Evolutionary conservation across 2,329 filamentous ascomycete species (phyloP), one percentile per base, ranked within the genome.

Genomic region (Sclerotinia subarctica): DNA sequence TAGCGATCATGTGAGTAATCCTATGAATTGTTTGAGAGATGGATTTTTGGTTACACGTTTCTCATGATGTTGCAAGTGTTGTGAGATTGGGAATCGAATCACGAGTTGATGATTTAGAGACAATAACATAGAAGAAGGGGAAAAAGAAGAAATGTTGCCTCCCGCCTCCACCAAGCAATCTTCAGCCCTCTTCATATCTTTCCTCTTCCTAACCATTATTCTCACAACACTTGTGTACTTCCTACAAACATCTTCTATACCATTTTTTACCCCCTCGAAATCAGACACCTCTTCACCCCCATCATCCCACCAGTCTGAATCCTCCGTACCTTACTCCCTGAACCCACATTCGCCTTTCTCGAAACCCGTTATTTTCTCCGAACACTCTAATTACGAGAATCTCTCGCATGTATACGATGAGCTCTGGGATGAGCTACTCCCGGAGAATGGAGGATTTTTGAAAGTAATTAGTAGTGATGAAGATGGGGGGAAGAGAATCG

Each of bases 331-430:
- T 5, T 6, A 24, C 21, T 44, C 46, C 35, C 58, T 29, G 15
- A 63, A 63, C 5, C 8, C 47, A 3, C 13, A 10, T 5, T 32
- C 59, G 5, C 21, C 46, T 3, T 13, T 6, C 6, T 44, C 17
- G 8, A 46, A 19, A 6, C 32, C n/a, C 1, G 19, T 56, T 2
- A 5, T 54, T 0, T 68, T 68, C 1, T 38, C 58, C n/a, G 66
- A 68, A n/a, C 66, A 68, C 11, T 15, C 15, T 3, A 19, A 21
- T 2, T 68, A 68, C 44, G 32, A 68, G 24, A 68, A 68, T 49
- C 24, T 68, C 6, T 63, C 54, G 15, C 66, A 64, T 21, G 26
- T 35, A 11, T 47, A 54, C 1, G 66, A 68, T 19, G 35, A 38
- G 8, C 49, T 64, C 0, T 68, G 66, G 66, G 24, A 53, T 32